Evolutionary conservation across 2,329 filamentous ascomycete species (phyloP).

Genomic region (Blastomyces gilchristii): DNA sequence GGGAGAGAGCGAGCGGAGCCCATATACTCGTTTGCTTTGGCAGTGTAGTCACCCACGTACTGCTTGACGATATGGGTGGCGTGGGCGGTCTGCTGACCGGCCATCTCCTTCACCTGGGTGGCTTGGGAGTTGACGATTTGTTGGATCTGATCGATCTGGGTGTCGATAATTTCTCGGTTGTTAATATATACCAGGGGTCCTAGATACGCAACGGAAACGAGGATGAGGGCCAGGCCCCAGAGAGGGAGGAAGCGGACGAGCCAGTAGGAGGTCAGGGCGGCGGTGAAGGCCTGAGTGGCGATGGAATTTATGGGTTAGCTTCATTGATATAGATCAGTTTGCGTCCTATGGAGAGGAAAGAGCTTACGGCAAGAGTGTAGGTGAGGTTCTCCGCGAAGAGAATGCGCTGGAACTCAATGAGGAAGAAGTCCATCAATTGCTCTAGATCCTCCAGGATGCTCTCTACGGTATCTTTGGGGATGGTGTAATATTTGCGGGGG

Average conservation of each 20-base stretch:
- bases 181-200: constrained; percentile 53
- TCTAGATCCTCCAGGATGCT: constrained; percentile 51
- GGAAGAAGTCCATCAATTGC: constrained; percentile 57
- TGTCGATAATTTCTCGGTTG: constrained; percentile 55
- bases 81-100: constrained; percentile 49
- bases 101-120: constrained; percentile 49
- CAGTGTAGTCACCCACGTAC: constrained; percentile 51
- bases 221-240: constrained; percentile 52
- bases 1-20: constrained; percentile 21
- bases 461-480: constrained; percentile 54
- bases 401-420: constrained; percentile 57
- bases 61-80: constrained; percentile 49
- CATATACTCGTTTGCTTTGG: constrained; percentile 50
- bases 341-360: not conserved
- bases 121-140: constrained; percentile 49
- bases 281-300: constrained; percentile 44
- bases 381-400: constrained; percentile 56
- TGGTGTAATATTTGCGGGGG: constrained; percentile 55
- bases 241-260: constrained; percentile 56
- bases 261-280: constrained; percentile 52
- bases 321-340: not conserved
- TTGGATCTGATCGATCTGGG: constrained; percentile 46
- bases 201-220: constrained; percentile 47
- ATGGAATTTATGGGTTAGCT: not conserved
- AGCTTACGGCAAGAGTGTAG: constrained; percentile 49